Base-by-base conservation (phyloP, 768 basidiomycete genomes). In the Galerina sulciceps region DNA sequence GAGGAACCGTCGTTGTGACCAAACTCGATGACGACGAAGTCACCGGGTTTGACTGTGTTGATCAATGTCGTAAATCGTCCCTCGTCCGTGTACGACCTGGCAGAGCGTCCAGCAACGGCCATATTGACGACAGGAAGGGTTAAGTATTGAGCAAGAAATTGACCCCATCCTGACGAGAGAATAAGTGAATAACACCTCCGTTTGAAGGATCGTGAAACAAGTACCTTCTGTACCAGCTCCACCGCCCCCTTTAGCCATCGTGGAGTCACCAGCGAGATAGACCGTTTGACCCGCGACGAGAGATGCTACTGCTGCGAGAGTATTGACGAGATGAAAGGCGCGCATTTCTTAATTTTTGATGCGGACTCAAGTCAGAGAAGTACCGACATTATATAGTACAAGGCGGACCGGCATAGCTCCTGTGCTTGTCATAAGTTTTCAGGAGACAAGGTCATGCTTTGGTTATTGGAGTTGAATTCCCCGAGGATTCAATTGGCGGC, bases 51-150 rank as follows among this genome's bases (percentile, higher is more conserved):
- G 6, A 69, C 76, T 2, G 72, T 74, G 64, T 78, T 75, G 55
- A 77, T 74, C 31, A 81, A 66, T 9, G 73, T 74, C 15, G 72
- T 73, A 65, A 83, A 82, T 6, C 77, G 71, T 35, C 81, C 81
- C 61, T 81, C 78, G 18, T 80, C 79, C 11, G 78, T 80, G 60
- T 75, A 84, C 41, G 78, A 79, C 40, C 82, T 73, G 1, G 82
- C 76, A 43, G 75, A 79, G 6, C 77, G 72, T 4, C 82, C 82
- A 8, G 74, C 79, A 42, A 82, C 75, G 0, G 82, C 82, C 44
- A 71, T 61, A 63, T 84, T 84, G 15, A 80, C 73, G 8, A 82
- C 77, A 1, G 78, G 73, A 48, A 82, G 69, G 3, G 72, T 73
- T 35, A 81, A 57, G 42, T 74, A 81, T 62, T 78, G 75, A 4